Conservation (phyloP, 306 rosid genomes). For the Vigna unguiculata region DNA sequence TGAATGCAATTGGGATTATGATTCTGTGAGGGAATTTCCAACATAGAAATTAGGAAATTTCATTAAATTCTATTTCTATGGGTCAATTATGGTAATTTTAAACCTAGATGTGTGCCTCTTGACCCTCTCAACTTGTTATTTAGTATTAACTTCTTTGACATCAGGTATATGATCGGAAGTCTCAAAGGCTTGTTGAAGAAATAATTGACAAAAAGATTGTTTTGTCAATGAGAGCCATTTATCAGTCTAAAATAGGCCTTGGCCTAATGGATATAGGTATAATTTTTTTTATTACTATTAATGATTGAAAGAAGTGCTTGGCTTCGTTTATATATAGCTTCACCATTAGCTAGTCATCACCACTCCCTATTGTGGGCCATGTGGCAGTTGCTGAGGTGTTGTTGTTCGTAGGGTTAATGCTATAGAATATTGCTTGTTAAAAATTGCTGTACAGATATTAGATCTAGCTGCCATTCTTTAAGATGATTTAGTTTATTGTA, state of each 20-base stretch:
- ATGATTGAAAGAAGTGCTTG: slow-evolving; percentile 38
- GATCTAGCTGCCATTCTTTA: slow-evolving; percentile 17
- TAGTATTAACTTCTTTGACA: slow-evolving; percentile 29
- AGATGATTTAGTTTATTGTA: not conserved
- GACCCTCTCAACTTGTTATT: slow-evolving; percentile 16
- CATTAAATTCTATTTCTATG: not conserved
- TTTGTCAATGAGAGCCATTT: slow-evolving; percentile 97
- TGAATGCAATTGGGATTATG: not conserved
- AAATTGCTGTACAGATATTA: slow-evolving; percentile 12
- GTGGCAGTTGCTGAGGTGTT: slow-evolving; percentile 25
- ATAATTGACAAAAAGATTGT: slow-evolving; percentile 85
- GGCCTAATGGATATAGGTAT: slow-evolving; percentile 90
- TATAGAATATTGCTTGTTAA: not conserved
- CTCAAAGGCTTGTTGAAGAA: slow-evolving; percentile 91
- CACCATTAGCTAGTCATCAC: slow-evolving; percentile 22
- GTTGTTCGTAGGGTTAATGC: slow-evolving; percentile 30
- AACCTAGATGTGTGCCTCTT: slow-evolving; percentile 14
- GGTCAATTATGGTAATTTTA: slow-evolving; percentile 1
- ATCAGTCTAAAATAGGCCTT: slow-evolving; percentile 94
- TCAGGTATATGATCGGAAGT: slow-evolving; percentile 91
- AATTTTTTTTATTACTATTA: not conserved
- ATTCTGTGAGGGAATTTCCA: not conserved
- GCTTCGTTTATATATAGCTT: slow-evolving; percentile 10
- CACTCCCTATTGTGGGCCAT: slow-evolving; percentile 20
- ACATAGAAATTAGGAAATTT: not conserved